Percentiles rank a stretch among this genome's conserved stretches.
Conservation (phyloP, 78 protist species). For the Diacronema lutheri region DNA sequence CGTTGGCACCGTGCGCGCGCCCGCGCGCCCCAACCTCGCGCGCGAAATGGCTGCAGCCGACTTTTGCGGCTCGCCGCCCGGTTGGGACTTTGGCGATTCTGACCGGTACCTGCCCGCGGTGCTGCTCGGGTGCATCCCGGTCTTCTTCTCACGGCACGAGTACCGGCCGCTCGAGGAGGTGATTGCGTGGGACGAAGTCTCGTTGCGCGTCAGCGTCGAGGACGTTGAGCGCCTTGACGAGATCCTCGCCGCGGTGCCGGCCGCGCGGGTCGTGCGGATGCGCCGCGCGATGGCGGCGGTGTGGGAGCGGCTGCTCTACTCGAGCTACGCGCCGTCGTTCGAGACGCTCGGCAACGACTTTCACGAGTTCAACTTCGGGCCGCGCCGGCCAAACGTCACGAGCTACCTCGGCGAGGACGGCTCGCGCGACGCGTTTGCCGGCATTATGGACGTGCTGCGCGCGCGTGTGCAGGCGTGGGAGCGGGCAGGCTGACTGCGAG, state of each 20-base stretch:
- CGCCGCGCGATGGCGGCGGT: background rate
- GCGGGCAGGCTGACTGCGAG: too few species aligned
- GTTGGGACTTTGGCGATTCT: background rate
- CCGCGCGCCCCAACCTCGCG: too few species aligned
- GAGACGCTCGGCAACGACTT: too few species aligned
- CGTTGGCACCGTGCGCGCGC: too few species aligned
- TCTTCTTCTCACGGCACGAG: background rate
- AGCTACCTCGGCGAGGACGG: too few species aligned
- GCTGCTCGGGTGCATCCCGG: background rate
- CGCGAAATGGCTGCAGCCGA: too few species aligned
- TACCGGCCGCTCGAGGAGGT: background rate
- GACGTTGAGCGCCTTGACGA: background rate
- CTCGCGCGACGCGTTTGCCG: too few species aligned
- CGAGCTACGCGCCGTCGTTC: background rate
- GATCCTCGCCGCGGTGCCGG: background rate
- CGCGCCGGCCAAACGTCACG: too few species aligned
- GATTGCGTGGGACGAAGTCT: background rate
- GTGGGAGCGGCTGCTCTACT: background rate
- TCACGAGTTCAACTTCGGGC: too few species aligned
- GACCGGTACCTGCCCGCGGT: background rate
- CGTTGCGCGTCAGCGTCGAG: background rate
- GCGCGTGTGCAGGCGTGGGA: too few species aligned
- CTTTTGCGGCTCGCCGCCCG: background rate
- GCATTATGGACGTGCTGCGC: too few species aligned
- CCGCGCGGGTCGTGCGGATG: background rate